These are phyloP conservation scores for Neohortaea acidophila DNA, from an alignment of 495 filamentous ascomycete species.

Conservation along the genomic window DNA sequence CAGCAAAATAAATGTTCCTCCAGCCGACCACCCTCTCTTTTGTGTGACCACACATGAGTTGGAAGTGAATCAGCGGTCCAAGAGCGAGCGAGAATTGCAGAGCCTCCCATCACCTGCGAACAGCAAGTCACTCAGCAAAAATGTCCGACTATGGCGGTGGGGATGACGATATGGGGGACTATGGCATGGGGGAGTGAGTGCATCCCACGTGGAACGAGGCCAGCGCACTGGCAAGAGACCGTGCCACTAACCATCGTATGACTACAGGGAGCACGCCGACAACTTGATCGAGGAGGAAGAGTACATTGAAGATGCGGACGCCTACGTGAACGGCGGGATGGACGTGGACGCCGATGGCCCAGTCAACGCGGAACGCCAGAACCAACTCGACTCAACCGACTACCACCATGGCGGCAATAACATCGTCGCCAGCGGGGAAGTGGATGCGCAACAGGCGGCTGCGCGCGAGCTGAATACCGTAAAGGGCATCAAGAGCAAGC, in stretches of 20 bases:
- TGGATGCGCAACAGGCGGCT: constrained; percentile 46
- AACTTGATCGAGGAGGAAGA: constrained; percentile 43
- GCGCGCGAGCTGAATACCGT: constrained; percentile 26
- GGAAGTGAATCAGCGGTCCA: too few relatives aligned
- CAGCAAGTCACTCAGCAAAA: too few relatives aligned
- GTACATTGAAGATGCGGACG: constrained; percentile 14
- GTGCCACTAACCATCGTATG: constrained; percentile 5
- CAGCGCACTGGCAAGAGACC: not conserved
- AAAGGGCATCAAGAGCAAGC: constrained; percentile 65
- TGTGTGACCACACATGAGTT: too few relatives aligned
- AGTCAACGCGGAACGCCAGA: constrained; percentile 30
- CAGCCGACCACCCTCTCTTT: too few relatives aligned
- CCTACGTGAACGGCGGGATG: constrained; percentile 20
- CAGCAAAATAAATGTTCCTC: too few relatives aligned
- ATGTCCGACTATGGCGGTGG: constrained; percentile 84
- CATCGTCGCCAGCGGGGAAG: constrained; percentile 60
- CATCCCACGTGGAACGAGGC: not conserved
- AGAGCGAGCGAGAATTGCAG: too few relatives aligned
- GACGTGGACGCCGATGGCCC: constrained; percentile 19
- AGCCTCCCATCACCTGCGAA: too few relatives aligned
- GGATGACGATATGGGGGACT: constrained; percentile 42
- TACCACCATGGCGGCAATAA: constrained; percentile 38
- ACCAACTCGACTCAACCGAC: constrained; percentile 35
- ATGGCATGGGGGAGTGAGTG: constrained; percentile 20
- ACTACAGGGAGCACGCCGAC: constrained; percentile 43